These are phyloP conservation scores for Arthrobotrys megalospora DNA, from an alignment of 2,329 filamentous ascomycete genomes.

Conservation along the genomic window DNA sequence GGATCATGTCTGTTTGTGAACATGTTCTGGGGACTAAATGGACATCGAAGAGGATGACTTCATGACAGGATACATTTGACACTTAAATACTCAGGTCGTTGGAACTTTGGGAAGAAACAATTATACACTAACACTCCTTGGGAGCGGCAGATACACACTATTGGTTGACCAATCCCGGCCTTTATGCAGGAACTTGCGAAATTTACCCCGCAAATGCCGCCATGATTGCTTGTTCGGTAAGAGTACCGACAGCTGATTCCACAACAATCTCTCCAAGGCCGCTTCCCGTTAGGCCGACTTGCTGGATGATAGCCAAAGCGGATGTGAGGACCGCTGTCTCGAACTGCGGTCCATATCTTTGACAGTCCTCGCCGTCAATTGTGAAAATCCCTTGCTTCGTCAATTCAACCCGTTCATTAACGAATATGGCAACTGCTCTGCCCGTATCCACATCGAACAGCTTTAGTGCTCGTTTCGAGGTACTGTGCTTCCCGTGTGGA, in stretches of 20 bases:
- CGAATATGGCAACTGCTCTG: constrained; percentile 18
- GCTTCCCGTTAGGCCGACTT: neutral
- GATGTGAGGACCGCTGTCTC: constrained; percentile 24
- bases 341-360: constrained; percentile 18
- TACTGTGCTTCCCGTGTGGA: constrained; percentile 20
- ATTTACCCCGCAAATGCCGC: constrained; percentile 36
- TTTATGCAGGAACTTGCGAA: constrained; percentile 34
- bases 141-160: neutral
- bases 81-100: neutral
- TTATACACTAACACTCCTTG: constrained; percentile 5
- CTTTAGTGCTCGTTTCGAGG: constrained; percentile 4
- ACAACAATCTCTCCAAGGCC: constrained; percentile 15
- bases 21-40: neutral
- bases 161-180: constrained; percentile 27
- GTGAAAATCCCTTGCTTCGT: constrained; percentile 4
- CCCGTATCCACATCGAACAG: constrained; percentile 13
- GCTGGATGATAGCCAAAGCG: constrained; percentile 24
- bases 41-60: neutral
- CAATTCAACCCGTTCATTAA: constrained; percentile 1
- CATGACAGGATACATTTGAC: neutral
- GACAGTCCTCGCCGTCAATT: constrained; percentile 2
- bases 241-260: constrained; percentile 13
- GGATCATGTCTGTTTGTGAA: neutral
- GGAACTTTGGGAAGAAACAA: neutral
- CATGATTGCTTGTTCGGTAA: constrained; percentile 32